phyloP scores from a whole-genome alignment of 192 early-diverging fungal genomes.

The Coemansia brasiliensis region DNA sequence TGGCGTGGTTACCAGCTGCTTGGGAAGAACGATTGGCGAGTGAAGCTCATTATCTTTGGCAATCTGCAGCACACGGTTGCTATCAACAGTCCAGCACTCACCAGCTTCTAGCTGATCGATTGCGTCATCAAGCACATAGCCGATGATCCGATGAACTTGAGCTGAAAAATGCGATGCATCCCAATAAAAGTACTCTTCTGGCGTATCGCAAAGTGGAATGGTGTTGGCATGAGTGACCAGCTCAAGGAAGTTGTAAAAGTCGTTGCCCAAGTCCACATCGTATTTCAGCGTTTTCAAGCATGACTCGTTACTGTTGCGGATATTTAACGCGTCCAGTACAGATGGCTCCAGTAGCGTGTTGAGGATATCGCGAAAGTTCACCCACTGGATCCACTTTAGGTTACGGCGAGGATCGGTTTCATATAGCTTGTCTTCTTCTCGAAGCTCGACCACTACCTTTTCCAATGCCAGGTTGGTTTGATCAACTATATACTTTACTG shows the following conservation, averaged over 20 bases:
- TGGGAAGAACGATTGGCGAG: constrained; percentile 46
- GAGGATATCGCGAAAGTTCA: constrained; percentile 47
- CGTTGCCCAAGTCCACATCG: constrained; percentile 49
- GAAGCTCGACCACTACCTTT: constrained; percentile 37
- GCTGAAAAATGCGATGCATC: constrained; percentile 54
- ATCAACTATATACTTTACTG: constrained; percentile 33
- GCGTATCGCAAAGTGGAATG: constrained; percentile 50
- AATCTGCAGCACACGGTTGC: constrained; percentile 29
- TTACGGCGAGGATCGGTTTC: constrained; percentile 32
- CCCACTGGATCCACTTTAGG: constrained; percentile 50
- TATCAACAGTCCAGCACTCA: constrained; percentile 34
- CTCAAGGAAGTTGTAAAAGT: constrained; percentile 56
- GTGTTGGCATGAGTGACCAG: constrained; percentile 53
- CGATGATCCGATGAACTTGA: constrained; percentile 41
- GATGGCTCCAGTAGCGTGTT: constrained; percentile 27
- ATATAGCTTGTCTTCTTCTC: constrained; percentile 41
- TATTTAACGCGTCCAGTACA: constrained; percentile 41
- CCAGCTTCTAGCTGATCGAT: constrained; percentile 32
- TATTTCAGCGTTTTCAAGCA: constrained; percentile 48
- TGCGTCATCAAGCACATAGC: constrained; percentile 48
- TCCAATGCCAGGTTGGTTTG: constrained; percentile 39
- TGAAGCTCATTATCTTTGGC: constrained; percentile 41
- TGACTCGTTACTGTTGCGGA: constrained; percentile 35
- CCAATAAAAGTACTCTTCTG: constrained; percentile 54
- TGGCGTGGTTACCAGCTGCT: constrained; percentile 39